These are phyloP conservation scores for Cunninghamia lanceolata DNA, from an alignment of 75 land plant genomes.

Conservation along the genomic window DNA sequence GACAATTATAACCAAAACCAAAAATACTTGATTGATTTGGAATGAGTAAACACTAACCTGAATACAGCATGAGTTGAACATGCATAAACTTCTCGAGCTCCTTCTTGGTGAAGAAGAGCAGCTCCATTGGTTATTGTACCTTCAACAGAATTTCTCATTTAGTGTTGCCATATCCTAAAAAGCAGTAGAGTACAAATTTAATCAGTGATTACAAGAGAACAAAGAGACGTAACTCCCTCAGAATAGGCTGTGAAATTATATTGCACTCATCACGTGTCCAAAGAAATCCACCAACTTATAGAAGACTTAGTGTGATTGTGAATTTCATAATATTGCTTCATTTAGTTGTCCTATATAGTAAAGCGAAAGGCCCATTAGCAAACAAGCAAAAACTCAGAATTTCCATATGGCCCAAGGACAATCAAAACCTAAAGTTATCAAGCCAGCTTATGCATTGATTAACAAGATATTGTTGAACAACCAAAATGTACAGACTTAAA, in stretches of 20 bases:
- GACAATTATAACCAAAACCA: not conserved
- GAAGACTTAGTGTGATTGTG: not conserved
- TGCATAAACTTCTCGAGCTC: conserved; percentile 88
- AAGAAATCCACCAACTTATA: not conserved
- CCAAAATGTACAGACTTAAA: not conserved
- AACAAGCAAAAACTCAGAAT: not conserved
- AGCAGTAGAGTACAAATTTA: not conserved
- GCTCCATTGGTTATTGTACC: conserved; percentile 89
- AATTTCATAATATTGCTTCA: not conserved
- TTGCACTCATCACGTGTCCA: not conserved
- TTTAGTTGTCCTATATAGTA: not conserved
- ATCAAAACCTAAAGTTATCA: not conserved
- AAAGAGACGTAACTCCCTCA: not conserved
- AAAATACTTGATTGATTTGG: not conserved
- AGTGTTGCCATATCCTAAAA: not conserved
- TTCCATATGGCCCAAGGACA: not conserved
- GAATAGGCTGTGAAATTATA: not conserved
- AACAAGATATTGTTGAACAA: not conserved
- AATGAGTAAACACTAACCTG: conserved; percentile 34
- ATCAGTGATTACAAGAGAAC: not conserved
- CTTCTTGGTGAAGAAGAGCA: conserved; percentile 75
- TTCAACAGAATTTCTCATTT: conserved; percentile 30
- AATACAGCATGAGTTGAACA: conserved; percentile 89
- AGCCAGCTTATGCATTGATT: not conserved
- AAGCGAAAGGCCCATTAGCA: not conserved